Evolutionary conservation across 2,329 filamentous ascomycete genomes (phyloP), one percentile per base, ranked within the genome.

Genomic region (Claviceps arundinis): DNA sequence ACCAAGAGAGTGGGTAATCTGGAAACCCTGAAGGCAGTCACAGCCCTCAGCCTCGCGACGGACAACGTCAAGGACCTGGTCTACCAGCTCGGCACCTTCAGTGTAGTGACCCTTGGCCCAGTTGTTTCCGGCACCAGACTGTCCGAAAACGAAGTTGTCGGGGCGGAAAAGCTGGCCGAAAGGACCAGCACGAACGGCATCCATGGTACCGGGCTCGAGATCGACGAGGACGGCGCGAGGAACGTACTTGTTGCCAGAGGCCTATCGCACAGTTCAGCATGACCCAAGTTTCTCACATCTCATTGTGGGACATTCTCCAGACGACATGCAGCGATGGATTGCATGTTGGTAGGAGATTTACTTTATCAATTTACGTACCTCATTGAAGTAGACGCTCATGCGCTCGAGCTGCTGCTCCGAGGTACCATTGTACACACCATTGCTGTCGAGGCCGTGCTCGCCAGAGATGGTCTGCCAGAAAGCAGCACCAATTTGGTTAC

Each of bases 71-170:
- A 98, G 84, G 63, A 98, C 91, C 68, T 96, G 81, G 79, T 98
- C 91, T 62, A 98, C 91, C 59, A 97, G 83, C 79, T 98, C 93
- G 64, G 91, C 91, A 83, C 91, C 91, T 80, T 98, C 91, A 60
- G 91, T 98, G 82, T 98, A 98, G 73, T 98, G 91, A 77, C 91
- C 91, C 85, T 97, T 98, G 73, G 91, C 91, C 91, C 91, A 98
- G 84, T 97, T 97, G 88, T 98, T 98, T 77, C 91, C 91, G 71
- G 91, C 91, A 82, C 93, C 91, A 65, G 91, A 96, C 80, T 97
- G 93, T 65, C 93, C 91, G 74, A 97, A 97, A 69, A 98, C 89
- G 76, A 97, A 96, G 85, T 97, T 98, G 78, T 98, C 91, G 69
- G 91, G 91, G 61, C 91, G 90, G 89, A 98, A 97, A 63, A 98